A percentile compares a stretch with the other conserved stretches of the same genome.
Evolutionary conservation across 2,329 filamentous ascomycete genomes (phyloP).

Genomic region (Talaromyces sp.): DNA sequence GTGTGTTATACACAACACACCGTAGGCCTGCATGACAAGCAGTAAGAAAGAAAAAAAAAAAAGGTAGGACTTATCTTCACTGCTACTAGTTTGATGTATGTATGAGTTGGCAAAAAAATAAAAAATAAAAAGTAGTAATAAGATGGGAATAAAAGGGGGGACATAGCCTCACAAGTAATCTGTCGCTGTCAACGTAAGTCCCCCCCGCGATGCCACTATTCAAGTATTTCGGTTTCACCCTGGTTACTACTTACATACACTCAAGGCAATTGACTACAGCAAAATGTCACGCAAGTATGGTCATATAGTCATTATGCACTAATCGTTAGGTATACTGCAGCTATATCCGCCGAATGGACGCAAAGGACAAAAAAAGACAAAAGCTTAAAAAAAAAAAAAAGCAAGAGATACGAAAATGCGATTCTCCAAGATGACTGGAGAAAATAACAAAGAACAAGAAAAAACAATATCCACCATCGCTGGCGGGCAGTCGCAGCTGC

Average conservation of each 20-base stretch:
- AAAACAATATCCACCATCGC: slow-evolving; percentile 42
- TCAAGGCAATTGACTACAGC: not conserved
- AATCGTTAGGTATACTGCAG: not conserved
- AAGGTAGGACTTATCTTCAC: not conserved
- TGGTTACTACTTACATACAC: not conserved
- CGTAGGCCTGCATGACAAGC: not conserved
- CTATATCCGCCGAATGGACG: not conserved
- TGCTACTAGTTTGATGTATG: slow-evolving; percentile 1
- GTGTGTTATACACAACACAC: slow-evolving; percentile 10
- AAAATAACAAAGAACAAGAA: slow-evolving; percentile 21
- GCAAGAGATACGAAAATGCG: not conserved
- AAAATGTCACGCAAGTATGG: not conserved
- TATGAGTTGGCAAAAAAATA: not conserved
- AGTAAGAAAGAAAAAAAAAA: not conserved
- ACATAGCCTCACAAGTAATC: too few relatives aligned
- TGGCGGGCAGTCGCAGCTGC: slow-evolving; percentile 35
- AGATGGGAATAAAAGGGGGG: not conserved
- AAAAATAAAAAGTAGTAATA: not conserved
- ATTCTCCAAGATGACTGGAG: not conserved
- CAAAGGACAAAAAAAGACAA: not conserved
- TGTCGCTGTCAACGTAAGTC: too few relatives aligned
- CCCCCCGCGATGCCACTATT: not conserved
- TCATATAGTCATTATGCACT: not conserved
- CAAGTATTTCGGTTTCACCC: not conserved
- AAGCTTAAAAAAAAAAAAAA: not conserved